These are phyloP conservation scores for Iberis pinnata DNA, from an alignment of 345 rosid species.

Conservation along the genomic window DNA sequence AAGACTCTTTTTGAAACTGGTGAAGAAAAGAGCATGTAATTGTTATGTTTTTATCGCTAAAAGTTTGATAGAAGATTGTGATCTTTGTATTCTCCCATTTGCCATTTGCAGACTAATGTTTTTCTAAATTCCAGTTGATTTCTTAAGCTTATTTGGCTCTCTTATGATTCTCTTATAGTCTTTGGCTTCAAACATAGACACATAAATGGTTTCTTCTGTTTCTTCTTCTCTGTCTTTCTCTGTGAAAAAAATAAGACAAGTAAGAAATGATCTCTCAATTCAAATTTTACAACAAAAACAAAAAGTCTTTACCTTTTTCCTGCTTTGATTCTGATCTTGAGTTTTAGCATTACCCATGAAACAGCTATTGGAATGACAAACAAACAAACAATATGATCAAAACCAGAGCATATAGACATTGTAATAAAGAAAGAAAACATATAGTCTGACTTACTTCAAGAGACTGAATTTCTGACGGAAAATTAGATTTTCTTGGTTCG, in stretches of 20 bases:
- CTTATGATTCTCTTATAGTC: slow-evolving; percentile 15
- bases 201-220: slow-evolving; percentile 9
- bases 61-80: too few species aligned
- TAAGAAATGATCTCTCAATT: not conserved
- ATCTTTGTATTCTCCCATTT: too few species aligned
- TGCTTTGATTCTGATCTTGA: slow-evolving; percentile 21
- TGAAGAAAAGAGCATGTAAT: too few species aligned
- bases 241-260: not conserved
- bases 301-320: slow-evolving; percentile 11
- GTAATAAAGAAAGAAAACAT: not conserved
- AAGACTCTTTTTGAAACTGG: too few species aligned
- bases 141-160: too few species aligned
- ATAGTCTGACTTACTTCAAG: slow-evolving; percentile 14
- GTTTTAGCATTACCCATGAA: slow-evolving; percentile 17
- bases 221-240: slow-evolving; percentile 20
- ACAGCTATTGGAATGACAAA: slow-evolving; percentile 11
- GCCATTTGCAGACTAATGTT: too few species aligned
- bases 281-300: not conserved
- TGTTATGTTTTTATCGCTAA: too few species aligned
- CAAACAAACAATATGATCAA: slow-evolving; percentile 15
- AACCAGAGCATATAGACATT: not conserved
- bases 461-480: slow-evolving; percentile 16
- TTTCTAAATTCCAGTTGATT: too few species aligned
- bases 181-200: slow-evolving; percentile 26
- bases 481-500: not conserved